Evolutionary conservation across 2,329 filamentous ascomycete species (phyloP).

Genomic region (Beauveria brongniartii): DNA sequence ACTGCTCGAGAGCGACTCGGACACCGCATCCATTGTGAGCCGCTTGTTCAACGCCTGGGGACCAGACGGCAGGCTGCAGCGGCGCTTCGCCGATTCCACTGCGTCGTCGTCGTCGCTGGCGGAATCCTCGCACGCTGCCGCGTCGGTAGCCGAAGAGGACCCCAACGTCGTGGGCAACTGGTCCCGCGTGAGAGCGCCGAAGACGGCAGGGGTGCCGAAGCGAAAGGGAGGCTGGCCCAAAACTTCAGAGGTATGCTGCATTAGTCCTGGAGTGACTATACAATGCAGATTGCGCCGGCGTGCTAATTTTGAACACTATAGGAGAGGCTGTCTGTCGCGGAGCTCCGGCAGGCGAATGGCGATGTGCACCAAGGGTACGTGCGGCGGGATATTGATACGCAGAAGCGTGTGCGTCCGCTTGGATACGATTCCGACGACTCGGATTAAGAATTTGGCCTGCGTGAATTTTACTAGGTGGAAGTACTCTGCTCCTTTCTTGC

Average conservation of each 20-base stretch:
- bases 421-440: not conserved
- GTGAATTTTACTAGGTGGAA: too few relatives aligned
- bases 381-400: not conserved
- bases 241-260: not conserved
- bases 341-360: not conserved
- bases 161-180: constrained; percentile 5
- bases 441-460: not conserved
- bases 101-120: not conserved
- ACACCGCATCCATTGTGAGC: not conserved
- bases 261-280: not conserved
- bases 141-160: not conserved
- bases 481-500: too few relatives aligned
- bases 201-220: not conserved
- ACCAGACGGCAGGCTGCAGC: not conserved
- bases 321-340: not conserved
- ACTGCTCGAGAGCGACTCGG: not conserved
- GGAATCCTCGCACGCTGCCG: not conserved
- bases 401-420: not conserved
- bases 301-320: not conserved
- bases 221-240: not conserved
- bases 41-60: constrained; percentile 7
- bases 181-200: not conserved
- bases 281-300: too few relatives aligned
- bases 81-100: not conserved
- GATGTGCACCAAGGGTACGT: not conserved